Base-by-base conservation (phyloP, 176 grass and related monocot species). In the Stipa capillata region DNA sequence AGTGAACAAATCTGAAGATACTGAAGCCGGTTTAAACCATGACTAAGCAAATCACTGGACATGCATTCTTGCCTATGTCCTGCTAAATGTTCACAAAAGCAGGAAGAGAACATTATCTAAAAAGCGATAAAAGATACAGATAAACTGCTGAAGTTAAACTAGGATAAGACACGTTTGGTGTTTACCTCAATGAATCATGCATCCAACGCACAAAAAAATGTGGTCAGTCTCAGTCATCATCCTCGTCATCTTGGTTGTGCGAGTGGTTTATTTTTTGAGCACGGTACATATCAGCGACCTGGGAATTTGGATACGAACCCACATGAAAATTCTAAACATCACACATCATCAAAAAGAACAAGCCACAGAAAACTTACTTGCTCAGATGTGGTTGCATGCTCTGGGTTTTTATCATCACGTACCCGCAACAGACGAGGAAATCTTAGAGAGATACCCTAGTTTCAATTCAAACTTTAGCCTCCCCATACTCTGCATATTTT, bases 401-500 rank as follows among this genome's bases (percentile, higher is more conserved):
- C 94, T 49, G 94, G 90, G 60, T 35, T 87, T 87, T 98, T 98
- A 75, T 98, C 95, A 66, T 98, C 96, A 74, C 96, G 87, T 17
- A 95, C 65, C 24, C 87, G 85, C 80, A 98, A 37, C 58, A 98
- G 53, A 72, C 96, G 92, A 67, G 96, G 96, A 88, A 98, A 98
- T 65, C 96, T 84, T 81, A 98, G 86, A 13, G 96, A 98, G 78
- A 98, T 98, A 62, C 96, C 95, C 96, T 98, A 72, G n/a, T 83
- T 17, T 43, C 42, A 90, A 34, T n/a, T 74, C 41, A 44, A 74
- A 8, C 15, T 20, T 88, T 74, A 88, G 81, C 48, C 60, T 74
- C n/a, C 43, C 24, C 18, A 62, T 23, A 43, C 64, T 16, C 36
- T 24, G 28, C 57, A 82, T 51, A 67, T 24, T 33, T 2, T 2